A percentile compares a stretch with the other conserved stretches of the same genome.
Conservation (phyloP, 1,284 basidiomycete species). For the Amylostereum areolatum region DNA sequence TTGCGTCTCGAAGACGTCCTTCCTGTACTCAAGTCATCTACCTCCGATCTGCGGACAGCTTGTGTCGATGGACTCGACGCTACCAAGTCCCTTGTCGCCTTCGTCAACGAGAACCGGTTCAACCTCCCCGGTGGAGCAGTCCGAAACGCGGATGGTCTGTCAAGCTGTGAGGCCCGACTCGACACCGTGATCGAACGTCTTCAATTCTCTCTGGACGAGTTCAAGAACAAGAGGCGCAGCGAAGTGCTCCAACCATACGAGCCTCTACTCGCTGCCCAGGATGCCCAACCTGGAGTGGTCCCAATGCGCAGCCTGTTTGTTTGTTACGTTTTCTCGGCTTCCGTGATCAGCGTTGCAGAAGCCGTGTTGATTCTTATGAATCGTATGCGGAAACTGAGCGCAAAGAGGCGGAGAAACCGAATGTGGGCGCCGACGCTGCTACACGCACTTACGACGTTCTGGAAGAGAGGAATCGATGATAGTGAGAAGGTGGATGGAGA, state of each 20-base stretch:
- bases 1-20: conserved; percentile 42
- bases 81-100: conserved; percentile 29
- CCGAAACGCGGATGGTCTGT: conserved; percentile 13
- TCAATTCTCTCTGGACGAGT: conserved; percentile 30
- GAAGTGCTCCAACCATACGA: conserved; percentile 44
- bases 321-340: conserved; percentile 41
- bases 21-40: conserved; percentile 39
- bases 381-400: conserved; percentile 32
- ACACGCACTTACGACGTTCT: conserved; percentile 31
- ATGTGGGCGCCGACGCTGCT: conserved; percentile 49
- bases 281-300: conserved; percentile 9
- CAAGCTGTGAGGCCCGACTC: conserved; percentile 25
- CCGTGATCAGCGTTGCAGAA: conserved; percentile 35
- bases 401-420: conserved; percentile 31
- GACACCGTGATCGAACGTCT: conserved; percentile 33
- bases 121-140: conserved; percentile 13
- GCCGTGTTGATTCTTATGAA: conserved; percentile 40
- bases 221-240: conserved; percentile 33
- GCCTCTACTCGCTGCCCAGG: conserved; percentile 19
- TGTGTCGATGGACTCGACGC: conserved; percentile 29
- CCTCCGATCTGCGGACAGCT: conserved; percentile 35
- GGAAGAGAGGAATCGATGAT: conserved; percentile 23
- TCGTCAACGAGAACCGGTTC: conserved; percentile 46
- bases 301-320: conserved; percentile 37
- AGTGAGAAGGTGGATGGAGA: conserved; percentile 28